These are phyloP conservation scores for Sporothrix brasiliensis DNA, from an alignment of 2,329 filamentous ascomycete genomes.

Conservation along the genomic window DNA sequence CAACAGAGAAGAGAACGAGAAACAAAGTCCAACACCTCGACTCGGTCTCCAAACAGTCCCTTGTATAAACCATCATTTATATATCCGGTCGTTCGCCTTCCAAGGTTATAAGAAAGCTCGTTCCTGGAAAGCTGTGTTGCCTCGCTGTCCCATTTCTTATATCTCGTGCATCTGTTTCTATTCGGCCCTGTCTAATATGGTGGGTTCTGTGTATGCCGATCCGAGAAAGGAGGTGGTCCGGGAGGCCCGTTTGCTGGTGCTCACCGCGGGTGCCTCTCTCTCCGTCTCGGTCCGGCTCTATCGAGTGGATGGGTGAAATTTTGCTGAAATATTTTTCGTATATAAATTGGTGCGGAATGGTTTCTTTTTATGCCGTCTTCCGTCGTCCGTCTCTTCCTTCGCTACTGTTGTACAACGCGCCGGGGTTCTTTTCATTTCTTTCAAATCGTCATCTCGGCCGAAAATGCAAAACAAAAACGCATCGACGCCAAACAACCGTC, in stretches of 20 bases:
- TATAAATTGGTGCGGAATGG: constrained; percentile 26
- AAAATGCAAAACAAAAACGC: constrained; percentile 23
- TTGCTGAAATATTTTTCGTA: background rate
- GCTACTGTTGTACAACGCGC: constrained; percentile 26
- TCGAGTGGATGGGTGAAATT: background rate
- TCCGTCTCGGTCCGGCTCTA: constrained; percentile 24
- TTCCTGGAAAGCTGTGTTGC: background rate
- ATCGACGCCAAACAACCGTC: constrained; percentile 9
- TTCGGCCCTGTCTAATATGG: constrained; percentile 20
- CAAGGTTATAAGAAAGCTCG: background rate
- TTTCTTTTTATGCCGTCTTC: background rate
- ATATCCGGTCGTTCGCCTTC: background rate
- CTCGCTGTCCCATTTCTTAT: background rate
- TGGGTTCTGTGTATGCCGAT: background rate
- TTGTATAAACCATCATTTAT: background rate
- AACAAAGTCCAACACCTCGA: background rate
- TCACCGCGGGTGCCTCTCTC: background rate
- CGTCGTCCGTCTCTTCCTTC: constrained; percentile 12
- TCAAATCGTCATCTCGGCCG: constrained; percentile 17
- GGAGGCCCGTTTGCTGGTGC: background rate
- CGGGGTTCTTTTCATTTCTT: constrained; percentile 6
- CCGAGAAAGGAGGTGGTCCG: background rate
- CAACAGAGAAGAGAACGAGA: background rate
- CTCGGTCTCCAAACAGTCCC: background rate
- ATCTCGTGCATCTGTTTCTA: background rate